Evolutionary conservation across 176 grass and related monocot species (phyloP).

Genomic region (Aechmea fasciata): DNA sequence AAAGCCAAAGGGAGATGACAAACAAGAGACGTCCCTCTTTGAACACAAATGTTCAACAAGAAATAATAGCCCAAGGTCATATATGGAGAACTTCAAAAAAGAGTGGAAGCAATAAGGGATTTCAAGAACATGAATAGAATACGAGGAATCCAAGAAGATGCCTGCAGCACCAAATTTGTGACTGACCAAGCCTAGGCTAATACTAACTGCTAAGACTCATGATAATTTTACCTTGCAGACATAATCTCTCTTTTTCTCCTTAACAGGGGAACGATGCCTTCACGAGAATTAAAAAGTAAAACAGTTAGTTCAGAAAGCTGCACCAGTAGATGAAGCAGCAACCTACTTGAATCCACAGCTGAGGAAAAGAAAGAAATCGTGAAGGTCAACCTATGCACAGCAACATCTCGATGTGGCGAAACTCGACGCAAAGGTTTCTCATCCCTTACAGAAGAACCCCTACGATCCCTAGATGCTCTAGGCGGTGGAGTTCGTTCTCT

Average conservation of each 20-base stretch:
- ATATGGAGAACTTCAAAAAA: neutral
- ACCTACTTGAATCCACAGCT: constrained; percentile 56
- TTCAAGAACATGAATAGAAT: constrained; percentile 8
- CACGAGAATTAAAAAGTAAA: constrained; percentile 69
- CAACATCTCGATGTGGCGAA: constrained; percentile 59
- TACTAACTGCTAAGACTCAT: constrained; percentile 13
- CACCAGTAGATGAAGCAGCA: constrained; percentile 58
- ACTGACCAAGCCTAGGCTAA: constrained; percentile 10
- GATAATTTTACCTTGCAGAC: constrained; percentile 93
- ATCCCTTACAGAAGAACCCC: constrained; percentile 52
- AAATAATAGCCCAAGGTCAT: neutral
- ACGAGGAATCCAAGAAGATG: constrained; percentile 3
- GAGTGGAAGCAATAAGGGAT: constrained; percentile 8
- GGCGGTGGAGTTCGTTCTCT: constrained; percentile 52
- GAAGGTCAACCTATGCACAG: constrained; percentile 84
- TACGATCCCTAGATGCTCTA: constrained; percentile 50
- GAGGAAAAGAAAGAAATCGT: constrained; percentile 51
- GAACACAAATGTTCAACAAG: neutral
- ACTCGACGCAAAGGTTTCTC: constrained; percentile 57
- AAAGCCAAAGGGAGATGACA: neutral
- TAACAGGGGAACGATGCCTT: constrained; percentile 98
- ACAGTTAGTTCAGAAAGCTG: constrained; percentile 76
- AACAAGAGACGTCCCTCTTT: neutral
- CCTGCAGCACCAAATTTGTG: constrained; percentile 11
- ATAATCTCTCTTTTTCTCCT: constrained; percentile 99